These are phyloP conservation scores for Suillus subaureus DNA, from an alignment of 768 basidiomycete species.

Conservation along the genomic window DNA sequence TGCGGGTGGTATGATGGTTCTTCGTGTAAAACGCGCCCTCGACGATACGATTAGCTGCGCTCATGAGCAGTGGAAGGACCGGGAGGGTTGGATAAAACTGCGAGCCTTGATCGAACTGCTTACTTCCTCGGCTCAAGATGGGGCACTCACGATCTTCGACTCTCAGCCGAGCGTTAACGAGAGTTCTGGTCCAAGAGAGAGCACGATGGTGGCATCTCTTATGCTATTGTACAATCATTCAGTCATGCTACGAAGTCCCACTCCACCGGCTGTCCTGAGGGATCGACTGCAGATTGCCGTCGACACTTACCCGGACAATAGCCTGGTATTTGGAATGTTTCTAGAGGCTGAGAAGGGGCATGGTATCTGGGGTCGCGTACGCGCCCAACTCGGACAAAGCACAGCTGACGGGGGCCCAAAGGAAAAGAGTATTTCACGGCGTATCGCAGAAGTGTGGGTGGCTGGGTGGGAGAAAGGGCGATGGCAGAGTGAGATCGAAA, in stretches of 20 bases:
- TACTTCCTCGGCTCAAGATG: constrained; percentile 42
- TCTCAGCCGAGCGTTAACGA: constrained; percentile 21
- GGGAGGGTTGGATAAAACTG: constrained; percentile 67
- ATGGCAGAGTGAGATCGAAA: constrained; percentile 72
- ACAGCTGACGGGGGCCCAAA: constrained; percentile 34
- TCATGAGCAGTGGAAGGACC: constrained; percentile 51
- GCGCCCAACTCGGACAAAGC: constrained; percentile 53
- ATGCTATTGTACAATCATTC: constrained; percentile 65
- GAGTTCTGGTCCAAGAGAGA: constrained; percentile 41
- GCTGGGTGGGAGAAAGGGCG: constrained; percentile 76
- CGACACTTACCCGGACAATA: constrained; percentile 66
- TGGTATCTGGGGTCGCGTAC: constrained; percentile 76
- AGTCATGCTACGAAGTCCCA: constrained; percentile 53
- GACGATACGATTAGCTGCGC: constrained; percentile 48
- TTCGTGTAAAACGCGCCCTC: constrained; percentile 66
- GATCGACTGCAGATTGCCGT: constrained; percentile 58
- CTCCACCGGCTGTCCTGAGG: constrained; percentile 59
- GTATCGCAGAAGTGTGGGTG: constrained; percentile 75
- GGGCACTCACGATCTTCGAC: constrained; percentile 44
- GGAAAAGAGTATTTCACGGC: constrained; percentile 59
- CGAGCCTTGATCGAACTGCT: constrained; percentile 67
- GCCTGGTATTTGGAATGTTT: constrained; percentile 70
- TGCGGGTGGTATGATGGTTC: constrained; percentile 50
- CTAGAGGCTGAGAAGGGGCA: constrained; percentile 77
- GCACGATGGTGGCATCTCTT: constrained; percentile 56